Evolutionary conservation across 345 rosid species (phyloP).

Genomic region (Bruguiera gymnorhiza): DNA sequence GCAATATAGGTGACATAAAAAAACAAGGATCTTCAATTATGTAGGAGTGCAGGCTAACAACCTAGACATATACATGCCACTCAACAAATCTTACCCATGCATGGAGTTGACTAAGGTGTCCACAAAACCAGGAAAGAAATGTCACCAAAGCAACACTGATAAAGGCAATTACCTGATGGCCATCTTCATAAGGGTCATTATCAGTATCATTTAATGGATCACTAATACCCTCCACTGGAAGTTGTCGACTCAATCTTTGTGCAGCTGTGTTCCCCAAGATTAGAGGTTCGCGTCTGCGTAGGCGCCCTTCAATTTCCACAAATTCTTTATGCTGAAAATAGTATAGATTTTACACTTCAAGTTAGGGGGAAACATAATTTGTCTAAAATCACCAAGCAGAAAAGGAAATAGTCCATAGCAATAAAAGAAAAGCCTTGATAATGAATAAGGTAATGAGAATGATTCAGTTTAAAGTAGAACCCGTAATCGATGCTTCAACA

Average conservation of each 20-base stretch:
- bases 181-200: conserved; percentile 81
- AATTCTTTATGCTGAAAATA: conserved; percentile 88
- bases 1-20: neutral
- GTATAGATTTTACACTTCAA: conserved; percentile 9
- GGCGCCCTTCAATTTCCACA: conserved; percentile 85
- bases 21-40: neutral
- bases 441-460: neutral
- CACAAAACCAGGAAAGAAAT: conserved; percentile 2
- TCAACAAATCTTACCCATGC: neutral
- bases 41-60: neutral
- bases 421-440: neutral
- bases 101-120: neutral
- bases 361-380: neutral
- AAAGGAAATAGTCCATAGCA: neutral
- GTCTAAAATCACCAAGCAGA: conserved; percentile 3
- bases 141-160: neutral
- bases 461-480: conserved; percentile 31
- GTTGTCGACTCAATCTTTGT: conserved; percentile 69
- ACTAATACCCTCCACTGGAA: conserved; percentile 82
- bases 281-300: conserved; percentile 75
- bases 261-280: conserved; percentile 78
- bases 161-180: conserved; percentile 52
- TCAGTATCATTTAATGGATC: conserved; percentile 81
- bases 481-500: conserved; percentile 68
- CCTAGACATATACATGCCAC: neutral